Base-by-base conservation (phyloP, 371 early-diverging fungal genomes). In the Conidiobolus incongruus region DNA sequence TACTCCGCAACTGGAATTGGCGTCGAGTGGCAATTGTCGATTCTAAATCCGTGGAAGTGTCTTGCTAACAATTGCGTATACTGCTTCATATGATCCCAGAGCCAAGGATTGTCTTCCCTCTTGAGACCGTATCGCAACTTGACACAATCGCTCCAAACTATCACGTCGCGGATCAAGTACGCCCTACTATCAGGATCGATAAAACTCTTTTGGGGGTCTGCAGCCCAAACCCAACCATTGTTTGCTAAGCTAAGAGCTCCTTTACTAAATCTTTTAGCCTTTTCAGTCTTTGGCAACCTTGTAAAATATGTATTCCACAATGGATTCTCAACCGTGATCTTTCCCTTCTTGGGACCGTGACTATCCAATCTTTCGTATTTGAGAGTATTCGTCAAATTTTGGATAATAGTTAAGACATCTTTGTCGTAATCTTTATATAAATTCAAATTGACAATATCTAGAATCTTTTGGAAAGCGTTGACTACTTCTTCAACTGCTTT, bases 161-260 rank as follows among this genome's bases (percentile, higher is more conserved):
- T 94, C 17, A 96, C 81, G 50, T 92, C 86, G 41, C 94, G 78
- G 11, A 77, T 67, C 23, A 96, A 58, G 52, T 94, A 96, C 0
- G 92, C 82, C 45, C 73, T 70, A 3, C 87, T 85, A 30, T 60
- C 65, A 12, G 77, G 65, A 15, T 78, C 78, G 8, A 91, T 94
- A 71, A 96, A 94, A 59, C 93, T 86, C 28, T 69, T 55, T 35
- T 90, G 52, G 3, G 93, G 94, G 49, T 92, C 84, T 4, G 88
- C 94, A 50, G 85, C 85, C 97, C 95, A 94, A 36, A 96, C 88
- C 97, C 97, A 96, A 4, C 97, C 97, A 56, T 96, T 96, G 62
- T 87, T 91, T 19, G 86, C 94, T 26, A 96, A 47, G 13, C 64
- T 69, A 30, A 72, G 52, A 7, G 68, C 71, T 4, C 66, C 70